These are phyloP conservation scores for Waltiozyma sp. DNA, from an alignment of 1,139 yeast genomes.

Conservation along the genomic window DNA sequence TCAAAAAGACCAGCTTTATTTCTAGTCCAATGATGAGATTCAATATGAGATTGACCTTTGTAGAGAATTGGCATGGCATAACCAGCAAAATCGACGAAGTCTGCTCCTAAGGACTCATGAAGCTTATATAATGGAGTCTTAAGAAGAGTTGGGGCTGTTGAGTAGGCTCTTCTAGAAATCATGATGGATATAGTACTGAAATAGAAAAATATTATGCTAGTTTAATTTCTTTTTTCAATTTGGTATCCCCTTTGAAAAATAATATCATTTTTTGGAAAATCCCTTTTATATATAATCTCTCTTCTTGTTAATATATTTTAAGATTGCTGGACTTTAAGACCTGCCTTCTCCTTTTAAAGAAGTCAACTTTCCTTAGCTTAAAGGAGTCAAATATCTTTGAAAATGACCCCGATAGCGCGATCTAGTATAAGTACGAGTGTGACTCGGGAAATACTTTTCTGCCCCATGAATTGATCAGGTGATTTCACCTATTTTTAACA, in stretches of 20 bases:
- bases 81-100: conserved; percentile 93
- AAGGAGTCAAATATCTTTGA: background rate
- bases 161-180: conserved; percentile 20
- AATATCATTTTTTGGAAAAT: too few species aligned
- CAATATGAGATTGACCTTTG: conserved; percentile 72
- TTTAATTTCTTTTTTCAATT: too few species aligned
- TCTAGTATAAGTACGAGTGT: too few species aligned
- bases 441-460: too few species aligned
- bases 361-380: background rate
- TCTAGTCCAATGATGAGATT: conserved; percentile 93
- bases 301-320: too few species aligned
- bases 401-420: too few species aligned
- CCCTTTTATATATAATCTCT: too few species aligned
- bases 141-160: conserved; percentile 22
- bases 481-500: too few species aligned
- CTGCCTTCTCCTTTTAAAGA: background rate
- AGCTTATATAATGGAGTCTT: conserved; percentile 79
- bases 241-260: too few species aligned
- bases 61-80: conserved; percentile 90
- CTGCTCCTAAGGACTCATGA: conserved; percentile 72
- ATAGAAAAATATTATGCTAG: too few species aligned
- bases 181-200: background rate
- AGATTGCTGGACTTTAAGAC: too few species aligned
- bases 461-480: too few species aligned
- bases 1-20: conserved; percentile 82